Percentiles rank a stretch among this genome's conserved stretches.
Conservation (phyloP, 352 stramenopile species). For the Peronosclerospora sorghi region DNA sequence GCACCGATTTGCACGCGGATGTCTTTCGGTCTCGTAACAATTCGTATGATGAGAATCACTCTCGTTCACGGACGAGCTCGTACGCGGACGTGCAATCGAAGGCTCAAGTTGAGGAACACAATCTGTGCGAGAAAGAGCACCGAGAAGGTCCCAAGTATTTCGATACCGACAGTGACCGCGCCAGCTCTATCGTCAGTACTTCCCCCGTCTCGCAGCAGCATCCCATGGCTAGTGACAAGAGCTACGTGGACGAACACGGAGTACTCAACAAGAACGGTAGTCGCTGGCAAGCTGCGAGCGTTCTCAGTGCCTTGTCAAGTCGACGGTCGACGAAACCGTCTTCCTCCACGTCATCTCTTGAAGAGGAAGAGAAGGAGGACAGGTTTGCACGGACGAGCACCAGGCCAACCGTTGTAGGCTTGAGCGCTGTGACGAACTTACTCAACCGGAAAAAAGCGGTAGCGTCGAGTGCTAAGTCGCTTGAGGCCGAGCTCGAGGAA, state of each 20-base stretch:
- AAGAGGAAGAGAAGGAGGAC: slow-evolving; percentile 19
- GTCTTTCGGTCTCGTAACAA: slow-evolving; percentile 14
- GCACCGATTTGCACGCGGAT: slow-evolving; percentile 17
- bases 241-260: slow-evolving; percentile 6
- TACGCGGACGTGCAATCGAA: slow-evolving; percentile 22
- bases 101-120: slow-evolving; percentile 16
- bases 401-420: slow-evolving; percentile 12
- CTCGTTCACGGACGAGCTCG: slow-evolving; percentile 3
- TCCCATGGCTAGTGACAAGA: slow-evolving; percentile 7
- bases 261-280: slow-evolving; percentile 14
- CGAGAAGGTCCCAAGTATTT: slow-evolving; percentile 28
- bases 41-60: slow-evolving; percentile 7
- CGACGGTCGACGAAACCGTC: slow-evolving; percentile 27
- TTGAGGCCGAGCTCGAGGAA: slow-evolving; percentile 28
- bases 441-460: slow-evolving; percentile 21
- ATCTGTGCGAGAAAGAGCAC: slow-evolving; percentile 15
- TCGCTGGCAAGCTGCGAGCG: slow-evolving; percentile 31
- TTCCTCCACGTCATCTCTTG: slow-evolving; percentile 17
- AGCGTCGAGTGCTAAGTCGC: slow-evolving; percentile 12
- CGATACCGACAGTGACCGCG: slow-evolving; percentile 39
- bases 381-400: slow-evolving; percentile 18
- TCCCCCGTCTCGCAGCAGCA: slow-evolving; percentile 15
- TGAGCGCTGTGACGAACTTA: slow-evolving; percentile 22
- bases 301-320: slow-evolving; percentile 34
- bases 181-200: slow-evolving; percentile 24